Base-by-base conservation (phyloP, 2,329 filamentous ascomycete genomes). In the Epichloe sibirici region DNA sequence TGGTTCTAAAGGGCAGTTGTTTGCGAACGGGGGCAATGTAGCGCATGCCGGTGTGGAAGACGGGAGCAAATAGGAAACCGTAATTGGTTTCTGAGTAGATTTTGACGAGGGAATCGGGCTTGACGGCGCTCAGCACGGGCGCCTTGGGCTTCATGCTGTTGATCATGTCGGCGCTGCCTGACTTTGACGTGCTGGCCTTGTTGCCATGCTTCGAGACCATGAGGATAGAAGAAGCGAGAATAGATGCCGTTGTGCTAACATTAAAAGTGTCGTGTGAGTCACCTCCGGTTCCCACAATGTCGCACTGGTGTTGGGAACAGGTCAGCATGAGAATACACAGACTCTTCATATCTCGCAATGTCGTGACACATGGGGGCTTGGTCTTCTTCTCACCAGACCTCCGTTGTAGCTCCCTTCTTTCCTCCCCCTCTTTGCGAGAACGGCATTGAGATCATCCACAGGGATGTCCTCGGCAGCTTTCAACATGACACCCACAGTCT, bases 251-350 rank as follows among this genome's bases (percentile, higher is more conserved):
- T 4, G 93, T 98, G 61, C 86, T 93, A 66, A 98, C 91, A 69
- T 98, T 98, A 81, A 95, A 98, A 37, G 93, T 98, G 69, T 95
- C 89, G 76, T 97, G 90, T 21, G 86, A 85, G 72, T 98, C 93
- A 64, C 93, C 93, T 59, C 93, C 93, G 7, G 93, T 98, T 60
- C 93, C 93, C 54, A 98, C 93, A 66, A 98, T 97, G 68, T 98
- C 93, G 66, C 90, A 83, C 74, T 82, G 11, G 21, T 21, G 3
- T 45, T 39, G 44, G 17, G 8, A 45, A 23, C 15, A 45, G n/a
- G 46, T 12, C 44, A 43, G 21, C 13, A 17, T 3, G 17, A 34
- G n/a, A 15, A 37, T 70, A 35, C 12, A 49, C 37, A 13, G 7
- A 9, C 25, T 15, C 28, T 1, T 21, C 11, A 7, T 9, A 21